These are phyloP conservation scores for Acidiella bohemica DNA, from an alignment of 495 filamentous ascomycete species.

Conservation along the genomic window DNA sequence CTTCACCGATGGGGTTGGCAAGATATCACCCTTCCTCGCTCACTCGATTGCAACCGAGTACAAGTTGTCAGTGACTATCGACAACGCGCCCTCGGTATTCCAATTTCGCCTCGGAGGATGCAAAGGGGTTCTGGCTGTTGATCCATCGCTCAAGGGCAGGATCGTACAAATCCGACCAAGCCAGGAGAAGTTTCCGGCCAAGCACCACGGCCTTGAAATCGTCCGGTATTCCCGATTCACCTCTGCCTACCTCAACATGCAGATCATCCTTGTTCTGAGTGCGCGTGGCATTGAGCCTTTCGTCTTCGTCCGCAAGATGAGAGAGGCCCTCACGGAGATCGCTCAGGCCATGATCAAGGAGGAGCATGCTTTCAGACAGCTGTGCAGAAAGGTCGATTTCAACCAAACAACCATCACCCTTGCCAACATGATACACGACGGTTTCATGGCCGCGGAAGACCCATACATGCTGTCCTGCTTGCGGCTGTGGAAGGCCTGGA, in stretches of 20 bases:
- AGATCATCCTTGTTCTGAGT: slow-evolving; percentile 75
- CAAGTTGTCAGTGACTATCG: slow-evolving; percentile 34
- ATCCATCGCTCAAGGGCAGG: slow-evolving; percentile 20
- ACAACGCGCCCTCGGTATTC: slow-evolving; percentile 57
- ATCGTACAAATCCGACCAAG: slow-evolving; percentile 62
- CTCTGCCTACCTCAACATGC: slow-evolving; percentile 68
- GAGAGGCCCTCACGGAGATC: slow-evolving; percentile 48
- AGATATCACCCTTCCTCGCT: slow-evolving; percentile 69
- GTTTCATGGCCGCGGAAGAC: slow-evolving; percentile 63
- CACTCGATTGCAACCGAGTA: slow-evolving; percentile 53
- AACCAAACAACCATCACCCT: slow-evolving; percentile 66
- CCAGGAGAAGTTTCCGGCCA: slow-evolving; percentile 75
- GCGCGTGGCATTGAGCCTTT: slow-evolving; percentile 55
- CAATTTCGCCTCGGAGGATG: slow-evolving; percentile 86
- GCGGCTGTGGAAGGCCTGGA: slow-evolving; percentile 25
- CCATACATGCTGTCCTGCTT: slow-evolving; percentile 66
- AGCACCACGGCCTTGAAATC: slow-evolving; percentile 63
- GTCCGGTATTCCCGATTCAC: slow-evolving; percentile 65
- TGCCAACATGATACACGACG: slow-evolving; percentile 59
- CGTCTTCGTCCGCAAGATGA: slow-evolving; percentile 54
- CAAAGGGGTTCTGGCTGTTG: slow-evolving; percentile 76
- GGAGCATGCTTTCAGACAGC: slow-evolving; percentile 44
- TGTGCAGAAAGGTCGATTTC: slow-evolving; percentile 67
- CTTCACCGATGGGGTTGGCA: slow-evolving; percentile 91
- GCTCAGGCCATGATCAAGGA: slow-evolving; percentile 54